Evolutionary conservation across 2,329 filamentous ascomycete genomes (phyloP).

Genomic region (Fusarium foetens): DNA sequence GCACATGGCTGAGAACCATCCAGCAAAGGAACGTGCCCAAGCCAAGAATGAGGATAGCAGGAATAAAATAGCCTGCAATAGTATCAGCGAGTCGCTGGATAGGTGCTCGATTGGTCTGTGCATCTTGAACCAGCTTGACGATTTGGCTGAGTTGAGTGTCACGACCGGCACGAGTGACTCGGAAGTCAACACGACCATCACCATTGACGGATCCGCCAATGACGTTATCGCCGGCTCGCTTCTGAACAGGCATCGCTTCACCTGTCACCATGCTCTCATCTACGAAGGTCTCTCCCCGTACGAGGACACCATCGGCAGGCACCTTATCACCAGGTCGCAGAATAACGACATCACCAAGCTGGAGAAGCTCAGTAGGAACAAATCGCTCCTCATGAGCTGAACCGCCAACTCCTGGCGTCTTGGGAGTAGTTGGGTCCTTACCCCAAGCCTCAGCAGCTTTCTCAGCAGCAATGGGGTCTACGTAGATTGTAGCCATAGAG

Average conservation of each 20-base stretch:
- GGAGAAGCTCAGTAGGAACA: conserved; percentile 94
- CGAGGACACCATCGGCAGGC: conserved; percentile 88
- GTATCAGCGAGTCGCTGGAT: conserved; percentile 94
- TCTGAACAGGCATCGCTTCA: conserved; percentile 94
- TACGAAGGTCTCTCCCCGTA: conserved; percentile 89
- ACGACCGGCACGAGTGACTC: conserved; percentile 89
- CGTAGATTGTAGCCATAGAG: conserved; percentile 96
- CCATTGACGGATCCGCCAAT: conserved; percentile 98
- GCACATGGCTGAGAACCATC: conserved; percentile 93
- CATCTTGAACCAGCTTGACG: conserved; percentile 97
- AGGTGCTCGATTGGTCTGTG: conserved; percentile 91
- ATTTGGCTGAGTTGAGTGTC: conserved; percentile 98
- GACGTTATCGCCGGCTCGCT: conserved; percentile 79
- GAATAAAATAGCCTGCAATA: conserved; percentile 94
- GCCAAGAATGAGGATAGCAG: conserved; percentile 85
- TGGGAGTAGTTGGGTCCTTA: conserved; percentile 38
- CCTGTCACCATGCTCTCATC: conserved; percentile 99
- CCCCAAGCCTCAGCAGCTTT: conserved; percentile 86
- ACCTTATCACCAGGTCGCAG: conserved; percentile 96
- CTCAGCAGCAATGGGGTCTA: conserved; percentile 90
- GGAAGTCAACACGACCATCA: conserved; percentile 89
- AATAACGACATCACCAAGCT: conserved; percentile 93
- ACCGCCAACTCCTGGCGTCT: conserved; percentile 52
- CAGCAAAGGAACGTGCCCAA: conserved; percentile 86
- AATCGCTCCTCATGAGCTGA: conserved; percentile 80